These are phyloP conservation scores for Sclerotinia borealis DNA, from an alignment of 2,329 filamentous ascomycete species.

Conservation along the genomic window DNA sequence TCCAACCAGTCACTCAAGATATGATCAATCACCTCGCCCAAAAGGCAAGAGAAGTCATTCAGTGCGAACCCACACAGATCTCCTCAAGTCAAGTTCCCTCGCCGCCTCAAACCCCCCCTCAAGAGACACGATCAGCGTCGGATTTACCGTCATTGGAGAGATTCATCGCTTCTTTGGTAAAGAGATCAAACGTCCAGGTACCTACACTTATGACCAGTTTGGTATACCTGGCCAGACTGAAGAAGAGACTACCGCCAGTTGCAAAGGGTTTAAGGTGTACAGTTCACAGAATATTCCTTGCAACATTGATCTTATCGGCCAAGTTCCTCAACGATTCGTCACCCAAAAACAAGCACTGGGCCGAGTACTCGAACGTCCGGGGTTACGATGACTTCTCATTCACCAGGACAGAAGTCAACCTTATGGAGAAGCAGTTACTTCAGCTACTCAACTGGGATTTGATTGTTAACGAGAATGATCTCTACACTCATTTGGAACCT, in stretches of 20 bases:
- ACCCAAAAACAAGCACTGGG: conserved; percentile 99
- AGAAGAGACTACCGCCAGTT: conserved; percentile 79
- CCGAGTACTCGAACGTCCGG: conserved; percentile 76
- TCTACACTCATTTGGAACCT: conserved; percentile 78
- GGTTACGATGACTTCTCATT: conserved; percentile 71
- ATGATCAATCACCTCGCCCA: conserved; percentile 75
- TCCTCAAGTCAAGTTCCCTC: conserved; percentile 28
- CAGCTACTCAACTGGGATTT: conserved; percentile 94
- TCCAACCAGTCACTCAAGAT: conserved; percentile 63
- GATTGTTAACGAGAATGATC: conserved; percentile 74
- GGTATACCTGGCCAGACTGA: conserved; percentile 84
- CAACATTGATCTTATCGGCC: conserved; percentile 75
- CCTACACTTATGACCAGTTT: conserved; percentile 95
- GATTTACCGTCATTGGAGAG: conserved; percentile 73
- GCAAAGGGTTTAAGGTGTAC: conserved; percentile 96
- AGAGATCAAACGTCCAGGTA: conserved; percentile 92
- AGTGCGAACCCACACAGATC: conserved; percentile 58
- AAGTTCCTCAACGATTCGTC: conserved; percentile 99
- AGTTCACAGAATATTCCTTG: conserved; percentile 95
- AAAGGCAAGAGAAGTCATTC: conserved; percentile 71
- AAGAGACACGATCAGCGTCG: conserved; percentile 25
- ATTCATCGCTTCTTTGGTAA: conserved; percentile 88
- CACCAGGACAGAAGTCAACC: conserved; percentile 90
- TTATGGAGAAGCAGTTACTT: conserved; percentile 98
- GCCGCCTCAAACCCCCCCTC: conserved; percentile 47